Evolutionary conservation across 805 yeast genomes (phyloP).

Genomic region (Sugiyamaella marilandica): DNA sequence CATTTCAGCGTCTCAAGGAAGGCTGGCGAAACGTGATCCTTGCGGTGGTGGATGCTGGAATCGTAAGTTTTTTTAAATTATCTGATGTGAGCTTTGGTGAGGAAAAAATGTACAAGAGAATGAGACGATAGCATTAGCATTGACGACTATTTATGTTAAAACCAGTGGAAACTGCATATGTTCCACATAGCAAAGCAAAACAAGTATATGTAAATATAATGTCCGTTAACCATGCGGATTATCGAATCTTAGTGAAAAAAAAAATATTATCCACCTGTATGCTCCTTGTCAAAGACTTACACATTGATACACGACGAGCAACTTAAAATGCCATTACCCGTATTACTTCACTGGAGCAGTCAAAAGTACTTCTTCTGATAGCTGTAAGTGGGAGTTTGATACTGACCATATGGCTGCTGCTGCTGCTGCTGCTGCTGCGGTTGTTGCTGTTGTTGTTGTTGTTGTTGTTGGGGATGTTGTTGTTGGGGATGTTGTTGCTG

Average conservation of each 20-base stretch:
- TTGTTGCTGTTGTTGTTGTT: background rate
- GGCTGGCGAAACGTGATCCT: conserved; percentile 53
- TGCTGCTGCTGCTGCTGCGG: background rate
- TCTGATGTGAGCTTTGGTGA: conserved; percentile 20
- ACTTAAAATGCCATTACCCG: too few relatives aligned
- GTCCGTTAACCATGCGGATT: background rate
- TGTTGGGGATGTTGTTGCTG: conserved; percentile 6
- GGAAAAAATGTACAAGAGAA: conserved; percentile 14
- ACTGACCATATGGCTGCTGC: background rate
- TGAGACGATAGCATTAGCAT: background rate
- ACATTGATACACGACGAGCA: too few relatives aligned
- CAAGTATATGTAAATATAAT: background rate
- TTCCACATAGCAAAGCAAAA: too few relatives aligned
- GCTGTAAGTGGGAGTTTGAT: conserved; percentile 14
- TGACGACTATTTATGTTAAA: background rate
- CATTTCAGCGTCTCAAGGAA: conserved; percentile 39
- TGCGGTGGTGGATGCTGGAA: conserved; percentile 75
- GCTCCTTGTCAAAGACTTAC: too few relatives aligned
- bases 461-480: conserved; percentile 6
- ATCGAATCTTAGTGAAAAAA: background rate
- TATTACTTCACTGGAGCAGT: too few relatives aligned
- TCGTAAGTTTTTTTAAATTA: conserved; percentile 28
- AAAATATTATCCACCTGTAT: background rate
- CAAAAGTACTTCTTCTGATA: conserved; percentile 8
- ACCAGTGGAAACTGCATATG: too few relatives aligned